Evolutionary conservation across 345 rosid genomes (phyloP), one percentile per base, ranked within the genome.

Genomic region (Sisymbrium irio): DNA sequence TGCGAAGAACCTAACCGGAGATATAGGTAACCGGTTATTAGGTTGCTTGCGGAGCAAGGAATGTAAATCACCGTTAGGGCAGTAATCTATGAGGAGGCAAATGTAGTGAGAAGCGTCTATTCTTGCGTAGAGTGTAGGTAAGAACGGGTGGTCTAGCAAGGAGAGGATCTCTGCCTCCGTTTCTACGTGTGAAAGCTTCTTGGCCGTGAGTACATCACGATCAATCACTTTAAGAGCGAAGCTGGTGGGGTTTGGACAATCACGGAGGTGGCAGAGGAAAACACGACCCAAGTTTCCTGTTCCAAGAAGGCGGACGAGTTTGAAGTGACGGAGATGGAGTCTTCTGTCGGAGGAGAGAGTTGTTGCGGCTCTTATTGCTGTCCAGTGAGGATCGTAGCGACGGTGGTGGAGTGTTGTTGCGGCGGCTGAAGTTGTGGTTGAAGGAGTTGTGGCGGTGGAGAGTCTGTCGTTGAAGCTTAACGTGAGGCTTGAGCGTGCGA

Each of bases 31-130:
- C 4, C 93, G 87, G 59, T 80, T 83, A 15, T 78, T 70, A 15
- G 87, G 88, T 78, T 94, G 96, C 36, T 84, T 86, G 7, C 84
- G 86, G 45, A 92, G 90, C 72, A 89, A 87, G 55, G 87, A 85
- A 61, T 91, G 88, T 64, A 94, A 90, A 75, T 94, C 98, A 1
- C 98, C 97, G 20, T 89, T 92, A 20, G 98, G 83, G 77, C 98
- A 94, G 75, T 78, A 94, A 42, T 93, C 96, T 14, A 94, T 91
- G 10, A 92, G 82, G 73, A 93, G 88, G 28, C 97, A 91, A 4
- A 83, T 86, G 72, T 91, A 94, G 63, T 94, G 97, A 54, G 89
- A 86, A 32, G 82, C 95, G 32, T 89, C 85, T 65, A 87, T 78
- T 37, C 81, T 86, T 10, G 96, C 91, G 79, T 91, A 85, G 76